phyloP scores from a whole-genome alignment of 768 basidiomycete species.

The Dentipellis fragilis region DNA sequence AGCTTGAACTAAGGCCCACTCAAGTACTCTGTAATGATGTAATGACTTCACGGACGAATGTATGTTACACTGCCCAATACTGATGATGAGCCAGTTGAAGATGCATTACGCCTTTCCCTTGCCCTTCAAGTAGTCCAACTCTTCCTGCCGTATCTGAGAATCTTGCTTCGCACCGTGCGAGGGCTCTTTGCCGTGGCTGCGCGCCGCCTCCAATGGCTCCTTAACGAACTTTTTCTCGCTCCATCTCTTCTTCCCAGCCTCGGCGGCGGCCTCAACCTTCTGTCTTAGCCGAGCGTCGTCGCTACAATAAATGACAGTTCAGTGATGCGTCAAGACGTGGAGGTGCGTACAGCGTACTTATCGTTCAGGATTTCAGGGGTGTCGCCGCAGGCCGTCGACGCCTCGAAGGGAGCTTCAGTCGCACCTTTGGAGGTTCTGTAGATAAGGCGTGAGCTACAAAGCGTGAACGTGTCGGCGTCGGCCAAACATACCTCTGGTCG shows the following conservation, averaged over 20 bases:
- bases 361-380: too few relatives aligned
- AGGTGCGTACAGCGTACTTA: slow-evolving; percentile 12
- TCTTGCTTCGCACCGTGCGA: slow-evolving; percentile 51
- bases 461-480: neutral
- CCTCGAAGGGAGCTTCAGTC: too few relatives aligned
- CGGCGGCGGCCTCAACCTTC: slow-evolving; percentile 20
- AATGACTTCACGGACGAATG: too few relatives aligned
- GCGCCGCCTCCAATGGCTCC: slow-evolving; percentile 40
- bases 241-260: slow-evolving; percentile 18
- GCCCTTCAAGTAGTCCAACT: slow-evolving; percentile 34
- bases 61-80: too few relatives aligned
- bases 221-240: slow-evolving; percentile 20
- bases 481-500: slow-evolving; percentile 34
- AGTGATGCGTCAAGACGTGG: neutral
- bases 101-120: slow-evolving; percentile 21
- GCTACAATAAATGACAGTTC: slow-evolving; percentile 16
- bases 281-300: slow-evolving; percentile 34
- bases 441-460: too few relatives aligned
- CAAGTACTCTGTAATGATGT: too few relatives aligned
- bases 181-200: slow-evolving; percentile 46
- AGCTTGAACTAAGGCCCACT: too few relatives aligned
- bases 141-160: slow-evolving; percentile 42
- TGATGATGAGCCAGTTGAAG: too few relatives aligned
- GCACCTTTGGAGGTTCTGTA: too few relatives aligned
- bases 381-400: too few relatives aligned